These are phyloP conservation scores for Aspergillus sp. DNA, from an alignment of 2,329 filamentous ascomycete species.

Conservation along the genomic window DNA sequence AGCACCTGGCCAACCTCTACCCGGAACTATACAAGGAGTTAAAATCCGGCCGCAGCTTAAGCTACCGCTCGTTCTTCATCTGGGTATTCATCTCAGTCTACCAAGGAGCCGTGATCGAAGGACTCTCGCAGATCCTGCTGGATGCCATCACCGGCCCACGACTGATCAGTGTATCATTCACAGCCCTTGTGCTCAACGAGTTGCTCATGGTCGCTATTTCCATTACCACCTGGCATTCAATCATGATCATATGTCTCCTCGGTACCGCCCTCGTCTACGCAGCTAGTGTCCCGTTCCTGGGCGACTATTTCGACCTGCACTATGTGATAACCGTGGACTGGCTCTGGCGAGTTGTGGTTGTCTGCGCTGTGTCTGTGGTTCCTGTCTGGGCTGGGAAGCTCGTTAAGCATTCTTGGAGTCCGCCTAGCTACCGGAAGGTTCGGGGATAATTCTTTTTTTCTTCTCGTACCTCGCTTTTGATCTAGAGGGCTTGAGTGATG, in stretches of 20 bases:
- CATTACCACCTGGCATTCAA: slow-evolving; percentile 91
- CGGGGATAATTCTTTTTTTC: slow-evolving; percentile 25
- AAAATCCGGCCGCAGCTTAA: slow-evolving; percentile 78
- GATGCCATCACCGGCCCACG: slow-evolving; percentile 58
- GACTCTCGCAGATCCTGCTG: slow-evolving; percentile 81
- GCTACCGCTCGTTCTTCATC: slow-evolving; percentile 90
- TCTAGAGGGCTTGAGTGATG: background rate
- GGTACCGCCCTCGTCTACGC: slow-evolving; percentile 78
- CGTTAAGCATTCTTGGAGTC: slow-evolving; percentile 76
- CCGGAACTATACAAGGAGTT: slow-evolving; percentile 97
- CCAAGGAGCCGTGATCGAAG: slow-evolving; percentile 91
- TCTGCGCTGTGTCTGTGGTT: slow-evolving; percentile 71
- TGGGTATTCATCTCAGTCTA: slow-evolving; percentile 96
- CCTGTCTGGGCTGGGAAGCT: slow-evolving; percentile 85
- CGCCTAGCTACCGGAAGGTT: slow-evolving; percentile 92
- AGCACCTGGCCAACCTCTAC: slow-evolving; percentile 87
- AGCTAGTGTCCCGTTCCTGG: slow-evolving; percentile 76
- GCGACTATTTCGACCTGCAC: slow-evolving; percentile 77
- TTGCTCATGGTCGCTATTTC: slow-evolving; percentile 95
- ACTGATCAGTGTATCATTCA: slow-evolving; percentile 90
- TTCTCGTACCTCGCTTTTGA: background rate
- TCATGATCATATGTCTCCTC: slow-evolving; percentile 79
- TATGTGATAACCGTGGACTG: slow-evolving; percentile 77
- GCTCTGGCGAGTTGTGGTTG: slow-evolving; percentile 77
- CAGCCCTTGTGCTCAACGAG: slow-evolving; percentile 86